These are phyloP conservation scores for Rhizoctonia solani DNA, from an alignment of 1,284 basidiomycete genomes.

Conservation along the genomic window DNA sequence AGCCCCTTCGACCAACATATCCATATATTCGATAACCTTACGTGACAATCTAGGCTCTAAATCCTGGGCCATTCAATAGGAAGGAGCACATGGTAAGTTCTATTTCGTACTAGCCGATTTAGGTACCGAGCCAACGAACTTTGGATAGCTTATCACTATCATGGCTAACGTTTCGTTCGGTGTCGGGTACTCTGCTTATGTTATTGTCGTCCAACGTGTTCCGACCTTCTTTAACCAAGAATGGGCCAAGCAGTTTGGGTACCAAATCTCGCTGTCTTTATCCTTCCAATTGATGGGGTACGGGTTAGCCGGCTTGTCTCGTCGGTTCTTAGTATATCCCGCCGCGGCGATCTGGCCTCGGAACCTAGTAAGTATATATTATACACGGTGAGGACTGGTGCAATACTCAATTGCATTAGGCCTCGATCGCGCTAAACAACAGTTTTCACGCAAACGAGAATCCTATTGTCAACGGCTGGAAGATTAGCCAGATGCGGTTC, in stretches of 20 bases:
- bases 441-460: conserved; percentile 48
- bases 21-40: not conserved
- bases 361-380: conserved; percentile 41
- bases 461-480: conserved; percentile 48
- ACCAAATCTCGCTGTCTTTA: conserved; percentile 46
- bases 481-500: conserved; percentile 45
- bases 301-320: conserved; percentile 48
- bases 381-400: not conserved
- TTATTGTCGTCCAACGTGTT: conserved; percentile 45
- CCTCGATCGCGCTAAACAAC: conserved; percentile 51
- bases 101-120: not conserved
- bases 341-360: conserved; percentile 48
- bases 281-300: conserved; percentile 49
- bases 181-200: conserved; percentile 47
- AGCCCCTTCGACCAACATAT: not conserved
- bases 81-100: conserved; percentile 51
- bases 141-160: conserved; percentile 42
- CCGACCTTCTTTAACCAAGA: conserved; percentile 45
- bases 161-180: conserved; percentile 49
- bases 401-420: not conserved
- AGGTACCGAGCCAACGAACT: conserved; percentile 34
- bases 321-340: conserved; percentile 50
- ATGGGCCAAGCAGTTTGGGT: conserved; percentile 48
- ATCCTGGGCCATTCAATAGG: conserved; percentile 56
- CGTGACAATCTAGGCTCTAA: conserved; percentile 40